Evolutionary conservation across 2,329 filamentous ascomycete genomes (phyloP), one percentile per base, ranked within the genome.

Genomic region (Leptodontidium sp.): DNA sequence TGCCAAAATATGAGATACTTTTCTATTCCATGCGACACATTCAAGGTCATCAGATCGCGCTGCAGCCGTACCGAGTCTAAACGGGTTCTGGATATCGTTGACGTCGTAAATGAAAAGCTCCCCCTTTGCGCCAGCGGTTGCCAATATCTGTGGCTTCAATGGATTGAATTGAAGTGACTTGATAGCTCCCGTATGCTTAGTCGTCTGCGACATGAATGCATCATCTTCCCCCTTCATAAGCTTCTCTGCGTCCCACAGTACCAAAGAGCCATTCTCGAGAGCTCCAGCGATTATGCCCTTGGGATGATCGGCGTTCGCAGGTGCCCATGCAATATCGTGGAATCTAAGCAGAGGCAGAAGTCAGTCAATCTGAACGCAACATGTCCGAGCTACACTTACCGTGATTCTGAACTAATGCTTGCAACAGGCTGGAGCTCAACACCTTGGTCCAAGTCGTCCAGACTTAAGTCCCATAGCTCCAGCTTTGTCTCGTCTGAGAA

Each of bases 101-200:
- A 98, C 84, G 78, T 99, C 95, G 84, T 96, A 97, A 74, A 99
- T 91, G 82, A 93, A 99, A 50, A 99, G 89, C 82, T 99, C 96
- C 78, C 96, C 96, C 82, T 98, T 98, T 70, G 93, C 90, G 73
- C 96, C 96, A 68, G 93, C 95, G 2, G 94, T 97, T 57, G 96
- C 95, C 58, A 99, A 86, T 68, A 98, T 91, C 77, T 98, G 94
- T 35, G 94, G 90, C 79, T 94, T 91, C 81, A 93, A 87, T 12
- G 95, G 94, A 81, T 99, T 99, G 87, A 98, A 99, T 80, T 99
- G 94, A 70, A 99, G 84, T 35, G 96, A 90, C 82, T 98, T 98
- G 82, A 98, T 94, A 21, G 95, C 88, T 26, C 95, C 96, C 59
- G 88, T 94, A 81, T 99, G 96, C 82, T 98, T 97, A 62, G 90